phyloP scores from a whole-genome alignment of 495 filamentous ascomycete species.

The Trichoderma virens region DNA sequence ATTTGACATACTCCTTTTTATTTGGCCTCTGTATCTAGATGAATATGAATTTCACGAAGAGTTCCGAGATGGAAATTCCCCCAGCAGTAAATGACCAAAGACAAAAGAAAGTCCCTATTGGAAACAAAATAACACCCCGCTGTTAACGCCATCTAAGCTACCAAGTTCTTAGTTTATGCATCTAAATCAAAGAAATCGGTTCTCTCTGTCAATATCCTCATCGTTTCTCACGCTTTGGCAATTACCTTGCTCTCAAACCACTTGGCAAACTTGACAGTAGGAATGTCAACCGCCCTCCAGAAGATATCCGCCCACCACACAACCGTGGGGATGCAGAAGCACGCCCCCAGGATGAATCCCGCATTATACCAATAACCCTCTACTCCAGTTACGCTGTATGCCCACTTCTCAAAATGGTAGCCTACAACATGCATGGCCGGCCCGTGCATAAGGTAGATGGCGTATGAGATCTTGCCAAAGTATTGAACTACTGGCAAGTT shows the following conservation, averaged over 20 bases:
- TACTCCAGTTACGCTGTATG: slow-evolving; percentile 26
- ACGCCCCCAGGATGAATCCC: slow-evolving; percentile 27
- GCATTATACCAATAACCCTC: slow-evolving; percentile 25
- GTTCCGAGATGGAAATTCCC: background rate
- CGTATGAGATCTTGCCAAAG: slow-evolving; percentile 43
- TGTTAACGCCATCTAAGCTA: slow-evolving; percentile 4
- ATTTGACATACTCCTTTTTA: no score
- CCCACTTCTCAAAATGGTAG: slow-evolving; percentile 28
- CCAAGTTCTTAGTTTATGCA: background rate
- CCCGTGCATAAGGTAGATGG: slow-evolving; percentile 46
- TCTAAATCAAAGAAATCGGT: background rate
- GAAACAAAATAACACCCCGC: background rate
- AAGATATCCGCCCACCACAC: slow-evolving; percentile 40
- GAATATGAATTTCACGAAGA: background rate
- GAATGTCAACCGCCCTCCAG: slow-evolving; percentile 37
- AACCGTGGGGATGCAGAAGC: slow-evolving; percentile 31
- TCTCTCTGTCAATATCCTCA: background rate
- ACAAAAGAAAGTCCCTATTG: background rate
- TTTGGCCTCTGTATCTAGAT: background rate
- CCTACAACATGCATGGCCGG: slow-evolving; percentile 40
- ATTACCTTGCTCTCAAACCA: slow-evolving; percentile 28
- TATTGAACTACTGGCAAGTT: slow-evolving; percentile 32
- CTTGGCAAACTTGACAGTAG: slow-evolving; percentile 36
- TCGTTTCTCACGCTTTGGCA: slow-evolving; percentile 10
- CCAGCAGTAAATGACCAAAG: background rate